These are phyloP conservation scores for Goffeauzyma gilvescens DNA, from an alignment of 768 basidiomycete genomes.

Conservation along the genomic window DNA sequence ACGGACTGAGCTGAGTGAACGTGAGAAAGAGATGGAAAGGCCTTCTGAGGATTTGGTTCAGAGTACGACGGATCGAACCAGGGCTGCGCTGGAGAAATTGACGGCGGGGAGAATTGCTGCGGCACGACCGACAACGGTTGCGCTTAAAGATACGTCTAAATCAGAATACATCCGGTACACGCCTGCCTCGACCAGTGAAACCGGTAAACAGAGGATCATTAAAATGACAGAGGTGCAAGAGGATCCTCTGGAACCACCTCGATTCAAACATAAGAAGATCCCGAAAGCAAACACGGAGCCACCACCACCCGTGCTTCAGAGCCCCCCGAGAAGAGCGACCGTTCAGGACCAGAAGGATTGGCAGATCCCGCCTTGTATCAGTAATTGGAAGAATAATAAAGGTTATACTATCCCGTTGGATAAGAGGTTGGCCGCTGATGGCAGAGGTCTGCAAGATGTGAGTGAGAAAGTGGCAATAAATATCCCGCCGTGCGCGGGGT, in stretches of 20 bases:
- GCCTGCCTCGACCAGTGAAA: constrained; percentile 49
- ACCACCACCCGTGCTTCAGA: constrained; percentile 82
- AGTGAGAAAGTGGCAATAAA: constrained; percentile 32
- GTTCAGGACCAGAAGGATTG: constrained; percentile 97
- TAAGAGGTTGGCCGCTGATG: constrained; percentile 92
- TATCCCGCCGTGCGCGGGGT: neutral
- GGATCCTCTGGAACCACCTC: constrained; percentile 87
- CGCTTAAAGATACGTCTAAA: constrained; percentile 54
- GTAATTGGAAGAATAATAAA: constrained; percentile 99
- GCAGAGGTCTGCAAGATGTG: constrained; percentile 93
- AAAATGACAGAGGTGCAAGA: constrained; percentile 98
- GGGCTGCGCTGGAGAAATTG: constrained; percentile 76
- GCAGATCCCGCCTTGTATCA: constrained; percentile 99
- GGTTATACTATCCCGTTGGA: constrained; percentile 98
- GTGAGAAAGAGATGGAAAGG: constrained; percentile 59
- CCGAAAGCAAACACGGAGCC: constrained; percentile 90
- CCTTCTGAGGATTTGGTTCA: constrained; percentile 86
- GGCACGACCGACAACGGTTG: constrained; percentile 88
- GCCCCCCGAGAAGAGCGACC: constrained; percentile 87
- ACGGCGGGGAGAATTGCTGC: constrained; percentile 95
- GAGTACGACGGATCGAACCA: constrained; percentile 75
- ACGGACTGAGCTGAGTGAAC: constrained; percentile 67
- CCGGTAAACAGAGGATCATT: constrained; percentile 87
- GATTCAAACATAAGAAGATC: constrained; percentile 98
- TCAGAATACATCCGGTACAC: constrained; percentile 90